These are phyloP conservation scores for Trichoderma breve DNA, from an alignment of 2,329 filamentous ascomycete species.

Conservation along the genomic window DNA sequence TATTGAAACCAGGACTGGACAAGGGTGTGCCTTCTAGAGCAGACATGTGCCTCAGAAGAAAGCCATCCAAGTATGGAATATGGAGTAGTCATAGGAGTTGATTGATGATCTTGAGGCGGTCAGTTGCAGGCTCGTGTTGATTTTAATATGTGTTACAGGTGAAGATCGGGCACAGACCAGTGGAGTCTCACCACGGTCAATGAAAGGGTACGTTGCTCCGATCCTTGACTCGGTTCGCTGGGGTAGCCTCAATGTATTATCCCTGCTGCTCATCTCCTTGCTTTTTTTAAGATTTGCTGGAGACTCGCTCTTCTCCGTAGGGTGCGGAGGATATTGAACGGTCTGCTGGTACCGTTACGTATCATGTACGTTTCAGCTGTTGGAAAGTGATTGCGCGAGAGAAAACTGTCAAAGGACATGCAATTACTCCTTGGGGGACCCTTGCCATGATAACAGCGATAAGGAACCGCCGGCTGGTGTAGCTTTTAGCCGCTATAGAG, in stretches of 20 bases:
- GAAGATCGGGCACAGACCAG: not conserved
- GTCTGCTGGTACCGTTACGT: not conserved
- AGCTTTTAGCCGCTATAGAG: not conserved
- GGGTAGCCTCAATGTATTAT: not conserved
- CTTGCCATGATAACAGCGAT: not conserved
- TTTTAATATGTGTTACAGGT: conserved; percentile 8
- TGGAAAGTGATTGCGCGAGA: not conserved
- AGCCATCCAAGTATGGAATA: not conserved
- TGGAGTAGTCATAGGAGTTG: not conserved
- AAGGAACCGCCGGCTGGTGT: not conserved
- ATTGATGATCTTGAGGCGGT: not conserved
- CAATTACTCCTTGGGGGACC: not conserved
- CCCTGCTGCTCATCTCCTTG: conserved; percentile 10
- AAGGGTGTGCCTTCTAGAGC: not conserved
- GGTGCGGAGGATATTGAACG: not conserved
- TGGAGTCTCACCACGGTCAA: conserved; percentile 9
- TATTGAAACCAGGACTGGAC: not conserved
- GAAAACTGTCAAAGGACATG: not conserved
- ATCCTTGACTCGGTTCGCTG: not conserved
- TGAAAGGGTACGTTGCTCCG: not conserved
- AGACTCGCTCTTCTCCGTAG: not conserved
- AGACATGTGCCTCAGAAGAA: not conserved
- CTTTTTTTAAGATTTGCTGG: not conserved
- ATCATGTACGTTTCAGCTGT: not conserved
- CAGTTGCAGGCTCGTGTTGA: not conserved